phyloP scores from a whole-genome alignment of 345 rosid species.

The Adansonia digitata region DNA sequence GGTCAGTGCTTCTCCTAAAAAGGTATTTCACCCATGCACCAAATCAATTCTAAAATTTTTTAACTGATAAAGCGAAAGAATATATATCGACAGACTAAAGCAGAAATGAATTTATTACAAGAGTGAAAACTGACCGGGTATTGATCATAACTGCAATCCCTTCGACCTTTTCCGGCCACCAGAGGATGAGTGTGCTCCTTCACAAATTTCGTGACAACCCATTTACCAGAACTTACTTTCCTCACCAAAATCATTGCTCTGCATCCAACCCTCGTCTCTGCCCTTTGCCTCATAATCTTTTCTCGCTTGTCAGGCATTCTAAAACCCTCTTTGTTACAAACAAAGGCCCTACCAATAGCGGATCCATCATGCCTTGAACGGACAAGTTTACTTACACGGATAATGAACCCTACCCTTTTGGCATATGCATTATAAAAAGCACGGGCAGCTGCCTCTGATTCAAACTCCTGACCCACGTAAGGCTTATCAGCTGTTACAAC shows the following conservation, averaged over 20 bases:
- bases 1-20: not conserved
- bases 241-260: conserved; percentile 97
- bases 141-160: conserved; percentile 88
- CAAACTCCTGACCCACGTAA: conserved; percentile 80
- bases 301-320: conserved; percentile 91
- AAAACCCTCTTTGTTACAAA: conserved; percentile 92
- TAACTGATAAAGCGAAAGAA: not conserved
- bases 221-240: conserved; percentile 78
- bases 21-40: not conserved
- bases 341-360: conserved; percentile 90
- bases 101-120: not conserved
- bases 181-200: conserved; percentile 86
- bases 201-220: conserved; percentile 84
- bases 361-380: conserved; percentile 93
- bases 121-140: conserved; percentile 71
- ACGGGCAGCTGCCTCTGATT: conserved; percentile 89
- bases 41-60: not conserved
- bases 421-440: conserved; percentile 92
- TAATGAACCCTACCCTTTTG: conserved; percentile 70
- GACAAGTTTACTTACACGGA: conserved; percentile 97
- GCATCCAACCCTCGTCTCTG: conserved; percentile 95
- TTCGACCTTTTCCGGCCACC: conserved; percentile 81
- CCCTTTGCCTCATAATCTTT: conserved; percentile 87
- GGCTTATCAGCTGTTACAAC: conserved; percentile 60
- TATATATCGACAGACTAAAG: not conserved